Evolutionary conservation across 1,284 basidiomycete genomes (phyloP).

Genomic region (Grifola frondosa): DNA sequence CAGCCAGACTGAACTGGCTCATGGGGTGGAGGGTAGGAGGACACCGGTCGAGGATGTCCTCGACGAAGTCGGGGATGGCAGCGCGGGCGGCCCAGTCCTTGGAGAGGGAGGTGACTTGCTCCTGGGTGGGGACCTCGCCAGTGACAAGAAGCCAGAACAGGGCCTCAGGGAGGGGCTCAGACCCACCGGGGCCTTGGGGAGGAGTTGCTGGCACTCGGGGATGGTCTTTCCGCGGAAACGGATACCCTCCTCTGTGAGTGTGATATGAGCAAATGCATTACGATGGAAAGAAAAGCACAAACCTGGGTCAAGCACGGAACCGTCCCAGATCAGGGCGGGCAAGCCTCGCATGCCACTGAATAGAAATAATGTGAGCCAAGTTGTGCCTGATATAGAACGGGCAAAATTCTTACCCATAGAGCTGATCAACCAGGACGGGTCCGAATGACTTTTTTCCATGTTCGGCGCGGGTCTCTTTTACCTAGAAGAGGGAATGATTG

Average conservation of each 20-base stretch:
- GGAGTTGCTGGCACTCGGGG: slow-evolving; percentile 81
- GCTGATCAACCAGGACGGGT: slow-evolving; percentile 87
- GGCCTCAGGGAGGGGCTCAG: slow-evolving; percentile 90
- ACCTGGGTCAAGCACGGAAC: slow-evolving; percentile 91
- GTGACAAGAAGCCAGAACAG: slow-evolving; percentile 97
- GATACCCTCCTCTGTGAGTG: slow-evolving; percentile 86
- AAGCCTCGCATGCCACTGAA: slow-evolving; percentile 92
- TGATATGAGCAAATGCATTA: neutral
- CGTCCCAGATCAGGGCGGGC: slow-evolving; percentile 90
- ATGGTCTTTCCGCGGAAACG: slow-evolving; percentile 95
- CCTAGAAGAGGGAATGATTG: slow-evolving; percentile 41
- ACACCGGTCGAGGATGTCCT: slow-evolving; percentile 91
- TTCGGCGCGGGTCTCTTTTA: slow-evolving; percentile 79
- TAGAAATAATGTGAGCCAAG: slow-evolving; percentile 15
- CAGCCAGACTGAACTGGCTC: slow-evolving; percentile 94
- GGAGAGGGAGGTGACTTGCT: slow-evolving; percentile 83
- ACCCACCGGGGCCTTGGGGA: slow-evolving; percentile 88
- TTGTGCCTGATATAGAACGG: neutral
- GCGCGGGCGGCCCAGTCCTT: slow-evolving; percentile 92
- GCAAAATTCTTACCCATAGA: slow-evolving; percentile 63
- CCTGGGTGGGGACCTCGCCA: slow-evolving; percentile 87
- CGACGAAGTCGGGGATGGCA: slow-evolving; percentile 86
- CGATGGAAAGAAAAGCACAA: slow-evolving; percentile 24
- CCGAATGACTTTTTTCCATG: slow-evolving; percentile 92
- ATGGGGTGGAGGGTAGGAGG: slow-evolving; percentile 94